Base-by-base conservation (phyloP, 164 flowering plant genomes). In the Saururus chinensis region DNA sequence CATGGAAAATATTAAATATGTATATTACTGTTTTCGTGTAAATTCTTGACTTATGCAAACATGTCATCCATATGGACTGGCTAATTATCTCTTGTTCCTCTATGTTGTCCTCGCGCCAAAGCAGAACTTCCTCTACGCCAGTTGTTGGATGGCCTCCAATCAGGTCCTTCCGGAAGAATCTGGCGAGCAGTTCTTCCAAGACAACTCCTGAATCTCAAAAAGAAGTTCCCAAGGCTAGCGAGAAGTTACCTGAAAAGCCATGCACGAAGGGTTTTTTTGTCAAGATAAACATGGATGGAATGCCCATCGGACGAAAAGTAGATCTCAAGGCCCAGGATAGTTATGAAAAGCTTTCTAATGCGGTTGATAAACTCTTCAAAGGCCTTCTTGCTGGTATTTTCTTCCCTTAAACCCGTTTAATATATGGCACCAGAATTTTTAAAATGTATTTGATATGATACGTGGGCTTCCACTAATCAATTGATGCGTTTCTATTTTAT, bases 121-220 rank as follows among this genome's bases (percentile, higher is more conserved):
- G 21, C 3, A 87, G 95, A 65, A 78, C 80, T 77, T 88, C 89
- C 49, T 79, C 88, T 71, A 75, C 75, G 72, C 82, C 91, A 62
- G 97, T 95, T 12, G 97, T 95, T 66, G 99, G 99, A 4, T 95
- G 99, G 99, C 99, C 99, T 40, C 97, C 99, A 64, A 69, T 95
- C 63, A 82, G 95, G 14, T 87, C 97, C 48, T 88, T 81, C 35
- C 74, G 99, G 75, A 95, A 82, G 82, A 95, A 90, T 73, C 74
- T 95, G 56, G 82, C 90, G 19, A 79, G 66, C 70, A 81, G 80
- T 64, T 73, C 81, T 37, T 68, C 85, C 4, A 89, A 88, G 53
- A 74, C 76, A n/a, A 51, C 71, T 23, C 22, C 80, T 19, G 89
- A 77, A 42, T 57, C 82, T 4, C 76, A 67, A 19, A 69, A 70